Base-by-base conservation (phyloP, 1,284 basidiomycete species). In the Boletellus dicymbophilus region DNA sequence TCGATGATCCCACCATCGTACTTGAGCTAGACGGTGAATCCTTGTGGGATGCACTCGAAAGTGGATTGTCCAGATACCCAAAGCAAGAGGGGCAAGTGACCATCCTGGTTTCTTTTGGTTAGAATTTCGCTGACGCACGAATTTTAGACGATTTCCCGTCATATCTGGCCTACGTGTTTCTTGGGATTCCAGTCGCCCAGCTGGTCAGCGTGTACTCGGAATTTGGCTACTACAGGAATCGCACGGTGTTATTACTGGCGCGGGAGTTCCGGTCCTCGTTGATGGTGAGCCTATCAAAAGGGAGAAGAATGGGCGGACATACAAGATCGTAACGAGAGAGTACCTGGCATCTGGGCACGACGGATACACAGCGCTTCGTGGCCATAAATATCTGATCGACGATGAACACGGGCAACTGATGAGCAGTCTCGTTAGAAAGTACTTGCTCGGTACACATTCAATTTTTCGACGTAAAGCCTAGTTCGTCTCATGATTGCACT, bases 1-100 rank as follows among this genome's bases (percentile, higher is more conserved):
- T 95, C 55, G 89, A 93, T 53, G 94, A 97, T 61, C 85, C 93
- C 0, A 75, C 88, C 12, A 81, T 97, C 2, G 91, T 93, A 8
- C 65, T 94, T 26, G 89, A 93, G 69, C 68, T 96, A 15, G 89
- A 92, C 57, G 94, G 94, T 0, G 75, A 81, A 59, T 78, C 85
- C 0, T 80, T 96, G 33, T 95, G 92, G 91, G 85, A 85, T 47
- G 84, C 88, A 0, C 61, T 96, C 18, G 94, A 97, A 65, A 78
- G 79, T 26, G 83, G 84, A 2, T 72, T 97, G 13, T 77, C 74
- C 46, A 88, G 82, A 47, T 96, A 90, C 81, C 94, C 94, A 5
- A 87, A 90, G 18, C 93, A 95, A 70, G 94, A 96, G 77, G 94
- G 93, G 90, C 84, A 53, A 62, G 77, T 54, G 2, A 22, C 30